Conservation (phyloP, 345 rosid genomes). For the Melaleuca quinquenervia region DNA sequence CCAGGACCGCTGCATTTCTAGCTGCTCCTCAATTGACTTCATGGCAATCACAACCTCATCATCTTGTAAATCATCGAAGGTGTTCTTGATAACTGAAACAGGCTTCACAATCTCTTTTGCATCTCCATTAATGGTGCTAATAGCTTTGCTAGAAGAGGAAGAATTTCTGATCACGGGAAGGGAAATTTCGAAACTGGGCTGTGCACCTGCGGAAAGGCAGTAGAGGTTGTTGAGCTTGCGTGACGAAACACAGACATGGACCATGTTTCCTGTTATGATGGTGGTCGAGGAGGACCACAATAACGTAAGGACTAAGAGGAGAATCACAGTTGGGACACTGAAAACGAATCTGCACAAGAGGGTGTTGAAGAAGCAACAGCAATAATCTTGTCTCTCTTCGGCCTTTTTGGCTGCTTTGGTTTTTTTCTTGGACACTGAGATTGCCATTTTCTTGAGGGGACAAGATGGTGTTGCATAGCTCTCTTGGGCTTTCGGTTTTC, state of each 20-base stretch:
- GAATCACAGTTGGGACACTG: conserved; percentile 31
- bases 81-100: neutral
- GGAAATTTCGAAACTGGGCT: conserved; percentile 33
- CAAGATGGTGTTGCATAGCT: neutral
- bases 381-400: conserved; percentile 3
- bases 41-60: conserved; percentile 31
- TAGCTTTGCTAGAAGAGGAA: neutral
- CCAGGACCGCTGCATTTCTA: conserved; percentile 64
- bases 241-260: conserved; percentile 66
- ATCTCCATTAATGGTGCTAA: neutral
- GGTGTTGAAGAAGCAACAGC: conserved; percentile 4
- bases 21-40: conserved; percentile 24
- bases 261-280: conserved; percentile 50
- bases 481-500: conserved; percentile 14
- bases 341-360: conserved; percentile 22
- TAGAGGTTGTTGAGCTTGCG: conserved; percentile 67
- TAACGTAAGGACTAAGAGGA: conserved; percentile 35
- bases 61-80: neutral
- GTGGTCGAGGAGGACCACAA: conserved; percentile 75
- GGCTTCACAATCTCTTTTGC: neutral
- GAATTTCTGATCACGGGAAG: conserved; percentile 7
- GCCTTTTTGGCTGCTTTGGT: conserved; percentile 14
- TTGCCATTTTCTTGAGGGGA: conserved; percentile 28
- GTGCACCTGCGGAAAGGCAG: conserved; percentile 80
- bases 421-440: conserved; percentile 40